These are phyloP conservation scores for Carnegiea gigantea DNA, from an alignment of 179 eudicot genomes.

Conservation along the genomic window DNA sequence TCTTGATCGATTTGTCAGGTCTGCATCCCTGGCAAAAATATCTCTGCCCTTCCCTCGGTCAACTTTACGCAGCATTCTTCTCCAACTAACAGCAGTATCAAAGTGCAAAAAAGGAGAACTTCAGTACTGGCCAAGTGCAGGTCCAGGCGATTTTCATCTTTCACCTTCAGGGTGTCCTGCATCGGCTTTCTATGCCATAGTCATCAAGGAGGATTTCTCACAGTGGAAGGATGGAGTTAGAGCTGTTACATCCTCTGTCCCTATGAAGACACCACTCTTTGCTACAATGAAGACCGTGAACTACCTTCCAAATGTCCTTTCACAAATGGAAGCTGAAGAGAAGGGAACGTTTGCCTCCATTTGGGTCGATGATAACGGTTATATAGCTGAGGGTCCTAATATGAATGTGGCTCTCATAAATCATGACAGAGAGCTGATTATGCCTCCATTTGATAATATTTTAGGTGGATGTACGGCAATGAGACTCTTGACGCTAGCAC, in stretches of 20 bases:
- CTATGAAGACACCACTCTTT: conserved; percentile 63
- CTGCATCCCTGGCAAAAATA: conserved; percentile 62
- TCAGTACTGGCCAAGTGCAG: conserved; percentile 64
- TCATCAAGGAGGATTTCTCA: conserved; percentile 45
- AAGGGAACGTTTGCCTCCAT: conserved; percentile 58
- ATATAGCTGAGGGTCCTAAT: conserved; percentile 74
- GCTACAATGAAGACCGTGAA: conserved; percentile 71
- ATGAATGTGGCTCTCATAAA: conserved; percentile 69
- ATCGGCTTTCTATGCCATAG: conserved; percentile 68
- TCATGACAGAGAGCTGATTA: conserved; percentile 55
- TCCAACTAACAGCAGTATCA: conserved; percentile 62
- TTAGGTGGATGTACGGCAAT: conserved; percentile 70
- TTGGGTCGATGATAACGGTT: conserved; percentile 67
- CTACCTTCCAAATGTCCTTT: conserved; percentile 72
- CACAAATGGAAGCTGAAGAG: conserved; percentile 70
- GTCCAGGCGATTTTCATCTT: conserved; percentile 75
- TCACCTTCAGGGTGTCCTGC: conserved; percentile 50
- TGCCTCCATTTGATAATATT: conserved; percentile 65
- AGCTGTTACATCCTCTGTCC: conserved; percentile 59
- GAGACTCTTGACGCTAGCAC: not conserved
- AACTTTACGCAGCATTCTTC: conserved; percentile 55
- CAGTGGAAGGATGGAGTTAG: conserved; percentile 59
- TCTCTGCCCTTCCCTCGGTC: conserved; percentile 48
- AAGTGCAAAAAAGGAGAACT: conserved; percentile 58
- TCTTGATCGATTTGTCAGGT: conserved; percentile 62